Conservation (phyloP, 331 rosid genomes). For the Saraca asoca region DNA sequence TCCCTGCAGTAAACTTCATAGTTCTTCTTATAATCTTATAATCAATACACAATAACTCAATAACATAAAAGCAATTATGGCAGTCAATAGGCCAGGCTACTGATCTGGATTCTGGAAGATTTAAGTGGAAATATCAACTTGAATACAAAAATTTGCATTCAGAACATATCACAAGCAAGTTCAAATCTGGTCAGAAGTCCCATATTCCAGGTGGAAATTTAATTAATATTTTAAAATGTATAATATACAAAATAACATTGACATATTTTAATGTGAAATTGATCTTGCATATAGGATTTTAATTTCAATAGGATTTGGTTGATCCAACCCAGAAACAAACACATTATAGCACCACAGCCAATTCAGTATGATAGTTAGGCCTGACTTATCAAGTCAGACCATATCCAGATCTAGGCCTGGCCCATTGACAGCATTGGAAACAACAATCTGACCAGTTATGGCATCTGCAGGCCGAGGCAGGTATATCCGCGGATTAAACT, state of each 20-base stretch:
- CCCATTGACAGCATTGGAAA: conserved; percentile 33
- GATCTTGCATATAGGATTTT: no score
- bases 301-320: no score
- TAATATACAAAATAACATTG: no score
- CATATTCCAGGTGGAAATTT: neutral
- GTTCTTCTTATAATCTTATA: conserved; percentile 35
- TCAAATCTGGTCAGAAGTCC: neutral
- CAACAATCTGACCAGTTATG: conserved; percentile 59
- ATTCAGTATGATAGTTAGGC: conserved; percentile 27
- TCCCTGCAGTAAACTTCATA: conserved; percentile 59
- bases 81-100: conserved; percentile 35
- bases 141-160: conserved; percentile 14
- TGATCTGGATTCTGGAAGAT: conserved; percentile 40
- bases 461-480: conserved; percentile 67
- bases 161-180: conserved; percentile 10
- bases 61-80: conserved; percentile 22
- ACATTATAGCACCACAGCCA: conserved; percentile 24
- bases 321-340: conserved; percentile 26
- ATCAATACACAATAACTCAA: conserved; percentile 26
- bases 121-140: conserved; percentile 13
- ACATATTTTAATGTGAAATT: conserved; percentile 24
- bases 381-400: conserved; percentile 21
- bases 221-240: neutral
- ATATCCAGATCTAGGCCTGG: conserved; percentile 32
- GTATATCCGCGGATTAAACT: conserved; percentile 61